Evolutionary conservation across 2,329 filamentous ascomycete species (phyloP).

Genomic region (Geosmithia flava): DNA sequence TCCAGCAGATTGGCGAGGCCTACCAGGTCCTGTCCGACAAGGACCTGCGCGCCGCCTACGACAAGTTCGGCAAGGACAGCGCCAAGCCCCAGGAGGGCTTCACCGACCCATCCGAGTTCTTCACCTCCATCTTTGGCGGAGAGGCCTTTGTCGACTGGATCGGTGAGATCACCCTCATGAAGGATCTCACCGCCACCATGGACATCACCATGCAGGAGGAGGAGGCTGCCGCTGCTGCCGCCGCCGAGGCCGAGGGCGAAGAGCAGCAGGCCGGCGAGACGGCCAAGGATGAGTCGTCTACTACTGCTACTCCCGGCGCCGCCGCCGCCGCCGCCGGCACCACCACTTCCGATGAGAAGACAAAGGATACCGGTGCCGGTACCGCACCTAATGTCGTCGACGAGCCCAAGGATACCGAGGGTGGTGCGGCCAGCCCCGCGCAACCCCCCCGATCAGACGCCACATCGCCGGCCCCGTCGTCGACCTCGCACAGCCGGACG

Average conservation of each 20-base stretch:
- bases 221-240: slow-evolving; percentile 38
- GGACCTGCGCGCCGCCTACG: slow-evolving; percentile 82
- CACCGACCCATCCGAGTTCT: slow-evolving; percentile 93
- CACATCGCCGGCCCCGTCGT: slow-evolving; percentile 28
- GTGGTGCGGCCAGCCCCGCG: slow-evolving; percentile 8
- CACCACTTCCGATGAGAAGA: slow-evolving; percentile 26
- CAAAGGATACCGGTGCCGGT: slow-evolving; percentile 9
- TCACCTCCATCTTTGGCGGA: slow-evolving; percentile 94
- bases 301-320: slow-evolving; percentile 33
- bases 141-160: slow-evolving; percentile 95
- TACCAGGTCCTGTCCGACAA: slow-evolving; percentile 77
- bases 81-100: slow-evolving; percentile 87
- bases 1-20: slow-evolving; percentile 72
- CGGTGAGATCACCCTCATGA: slow-evolving; percentile 96
- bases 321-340: slow-evolving; percentile 45
- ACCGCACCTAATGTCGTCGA: slow-evolving; percentile 24
- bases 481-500: slow-evolving; percentile 20
- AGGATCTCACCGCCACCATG: slow-evolving; percentile 96
- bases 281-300: slow-evolving; percentile 24
- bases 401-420: slow-evolving; percentile 17
- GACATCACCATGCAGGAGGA: slow-evolving; percentile 88
- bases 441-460: slow-evolving; percentile 18
- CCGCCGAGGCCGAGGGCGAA: slow-evolving; percentile 29
- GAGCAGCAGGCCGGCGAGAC: slow-evolving; percentile 7
- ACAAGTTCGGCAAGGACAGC: slow-evolving; percentile 93